A percentile compares a stretch with the other conserved stretches of the same genome.
Conservation (phyloP, 495 filamentous ascomycete species). For the Penicillium riverlandense region DNA sequence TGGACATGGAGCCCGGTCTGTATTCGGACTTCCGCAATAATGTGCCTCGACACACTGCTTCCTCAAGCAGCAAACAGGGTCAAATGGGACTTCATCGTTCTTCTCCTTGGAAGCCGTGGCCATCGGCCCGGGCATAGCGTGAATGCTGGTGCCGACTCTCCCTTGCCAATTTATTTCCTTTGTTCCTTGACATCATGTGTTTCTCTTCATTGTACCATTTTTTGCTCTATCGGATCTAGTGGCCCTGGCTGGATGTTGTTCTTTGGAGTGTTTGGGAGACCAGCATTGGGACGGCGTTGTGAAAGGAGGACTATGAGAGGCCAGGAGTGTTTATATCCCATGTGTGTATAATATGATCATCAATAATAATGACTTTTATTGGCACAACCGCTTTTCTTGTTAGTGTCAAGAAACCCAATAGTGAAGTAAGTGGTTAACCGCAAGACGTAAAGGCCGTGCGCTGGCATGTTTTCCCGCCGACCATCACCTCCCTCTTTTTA, state of each 20-base stretch:
- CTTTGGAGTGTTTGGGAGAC: conserved; percentile 6
- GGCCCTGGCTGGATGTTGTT: conserved; percentile 8
- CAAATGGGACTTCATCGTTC: conserved; percentile 23
- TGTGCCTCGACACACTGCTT: conserved; percentile 7
- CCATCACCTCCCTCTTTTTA: too few species aligned
- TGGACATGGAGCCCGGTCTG: conserved; percentile 35
- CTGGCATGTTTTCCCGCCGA: too few species aligned
- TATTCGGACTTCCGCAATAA: conserved; percentile 27
- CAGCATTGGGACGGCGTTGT: conserved; percentile 26
- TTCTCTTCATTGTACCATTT: conserved; percentile 5
- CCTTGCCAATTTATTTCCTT: neutral
- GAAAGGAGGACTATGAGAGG: too few species aligned
- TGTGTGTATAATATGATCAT: neutral
- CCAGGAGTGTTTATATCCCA: conserved; percentile 10
- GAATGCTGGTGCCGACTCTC: neutral
- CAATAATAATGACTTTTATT: too few species aligned
- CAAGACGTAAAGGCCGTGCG: too few species aligned
- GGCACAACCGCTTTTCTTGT: too few species aligned
- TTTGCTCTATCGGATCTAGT: conserved; percentile 9
- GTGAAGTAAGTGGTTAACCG: too few species aligned
- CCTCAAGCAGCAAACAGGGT: conserved; percentile 18
- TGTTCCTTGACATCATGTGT: conserved; percentile 3
- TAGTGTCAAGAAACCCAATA: too few species aligned
- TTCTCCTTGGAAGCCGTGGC: conserved; percentile 26
- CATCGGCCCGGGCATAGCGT: conserved; percentile 25